Evolutionary conservation across 2,329 filamentous ascomycete species (phyloP).

Genomic region (Xylariaceae sp.): DNA sequence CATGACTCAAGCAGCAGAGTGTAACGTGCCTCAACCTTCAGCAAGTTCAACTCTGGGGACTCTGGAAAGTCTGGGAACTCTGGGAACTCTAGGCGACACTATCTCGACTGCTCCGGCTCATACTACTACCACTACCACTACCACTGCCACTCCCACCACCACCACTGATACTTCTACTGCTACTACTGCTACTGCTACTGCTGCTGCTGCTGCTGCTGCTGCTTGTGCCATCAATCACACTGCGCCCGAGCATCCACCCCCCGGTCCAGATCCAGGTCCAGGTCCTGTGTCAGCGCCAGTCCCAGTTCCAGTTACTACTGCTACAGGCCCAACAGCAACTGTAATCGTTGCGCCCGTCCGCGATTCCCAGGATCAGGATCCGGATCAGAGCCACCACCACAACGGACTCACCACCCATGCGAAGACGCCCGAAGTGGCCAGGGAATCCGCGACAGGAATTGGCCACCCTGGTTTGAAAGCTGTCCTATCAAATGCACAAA

Average conservation of each 20-base stretch:
- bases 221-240: constrained; percentile 6
- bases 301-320: too few species aligned
- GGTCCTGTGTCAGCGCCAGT: too few species aligned
- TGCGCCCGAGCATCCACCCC: constrained; percentile 22
- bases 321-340: background rate
- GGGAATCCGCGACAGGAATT: constrained; percentile 27
- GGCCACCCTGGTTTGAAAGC: constrained; percentile 31
- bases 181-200: too few species aligned
- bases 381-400: too few species aligned
- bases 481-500: constrained; percentile 19
- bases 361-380: constrained; percentile 14
- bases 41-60: background rate
- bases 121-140: too few species aligned
- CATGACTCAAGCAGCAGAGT: constrained; percentile 31
- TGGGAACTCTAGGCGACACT: constrained; percentile 11
- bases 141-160: too few species aligned
- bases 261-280: constrained; percentile 11
- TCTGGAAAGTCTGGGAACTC: too few species aligned
- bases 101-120: too few species aligned
- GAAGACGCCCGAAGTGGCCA: constrained; percentile 20
- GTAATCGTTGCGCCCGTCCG: constrained; percentile 22
- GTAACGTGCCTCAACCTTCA: constrained; percentile 25
- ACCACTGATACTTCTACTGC: too few species aligned
- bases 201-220: too few species aligned
- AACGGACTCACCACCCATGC: constrained; percentile 22